phyloP scores from a whole-genome alignment of 331 rosid genomes.

The Stylosanthes scabra region DNA sequence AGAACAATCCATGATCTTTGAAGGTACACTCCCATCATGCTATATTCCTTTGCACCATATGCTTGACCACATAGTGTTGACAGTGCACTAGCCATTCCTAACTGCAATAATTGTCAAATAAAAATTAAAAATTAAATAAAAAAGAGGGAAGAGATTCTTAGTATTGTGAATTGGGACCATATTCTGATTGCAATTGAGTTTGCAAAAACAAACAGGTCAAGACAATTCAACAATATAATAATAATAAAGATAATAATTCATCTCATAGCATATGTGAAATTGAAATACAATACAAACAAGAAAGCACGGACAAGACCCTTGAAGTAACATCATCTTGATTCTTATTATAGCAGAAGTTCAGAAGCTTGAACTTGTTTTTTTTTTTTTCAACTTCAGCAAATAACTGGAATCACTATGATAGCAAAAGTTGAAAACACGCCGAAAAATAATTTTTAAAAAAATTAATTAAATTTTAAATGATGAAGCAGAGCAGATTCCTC shows the following conservation, averaged over 20 bases:
- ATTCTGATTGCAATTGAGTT: background rate
- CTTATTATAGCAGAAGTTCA: background rate
- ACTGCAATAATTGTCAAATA: constrained; percentile 41
- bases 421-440: no score
- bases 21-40: constrained; percentile 67
- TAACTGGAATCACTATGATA: no score
- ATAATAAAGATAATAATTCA: no score
- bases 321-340: background rate
- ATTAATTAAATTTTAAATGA: background rate
- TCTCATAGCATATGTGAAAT: background rate
- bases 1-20: constrained; percentile 69
- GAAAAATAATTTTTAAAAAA: no score
- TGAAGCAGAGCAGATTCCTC: background rate
- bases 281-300: background rate
- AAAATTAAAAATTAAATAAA: background rate
- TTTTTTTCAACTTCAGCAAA: no score
- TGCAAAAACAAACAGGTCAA: background rate
- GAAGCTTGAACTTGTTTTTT: background rate
- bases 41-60: constrained; percentile 59
- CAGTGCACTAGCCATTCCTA: constrained; percentile 65
- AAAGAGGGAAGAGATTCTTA: background rate
- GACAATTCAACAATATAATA: background rate
- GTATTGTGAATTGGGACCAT: background rate
- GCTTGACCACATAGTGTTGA: constrained; percentile 74
- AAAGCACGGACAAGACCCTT: background rate